Evolutionary conservation across 257 asterid genomes (phyloP).

Genomic region (Misopates orontium): DNA sequence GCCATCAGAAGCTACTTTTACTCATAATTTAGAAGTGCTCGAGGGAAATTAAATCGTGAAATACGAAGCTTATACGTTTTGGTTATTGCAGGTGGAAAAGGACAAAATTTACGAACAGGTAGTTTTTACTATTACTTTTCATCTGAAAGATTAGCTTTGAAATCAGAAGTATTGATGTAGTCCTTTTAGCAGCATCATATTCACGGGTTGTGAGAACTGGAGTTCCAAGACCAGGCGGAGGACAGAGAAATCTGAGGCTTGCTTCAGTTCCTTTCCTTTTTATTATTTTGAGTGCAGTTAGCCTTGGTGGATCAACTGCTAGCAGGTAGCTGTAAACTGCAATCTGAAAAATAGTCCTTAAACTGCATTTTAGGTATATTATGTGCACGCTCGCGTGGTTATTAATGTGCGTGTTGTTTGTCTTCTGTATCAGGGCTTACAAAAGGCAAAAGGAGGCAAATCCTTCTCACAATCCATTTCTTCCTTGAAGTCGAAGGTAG

Average conservation of each 20-base stretch:
- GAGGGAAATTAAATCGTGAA: not conserved
- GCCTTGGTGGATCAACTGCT: conserved; percentile 67
- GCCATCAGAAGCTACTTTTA: not conserved
- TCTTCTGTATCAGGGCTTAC: conserved; percentile 52
- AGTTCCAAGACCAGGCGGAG: conserved; percentile 46
- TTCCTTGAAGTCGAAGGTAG: conserved; percentile 43
- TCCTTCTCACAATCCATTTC: conserved; percentile 75
- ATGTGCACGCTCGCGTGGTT: not conserved
- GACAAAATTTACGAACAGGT: conserved; percentile 29
- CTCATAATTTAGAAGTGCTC: not conserved
- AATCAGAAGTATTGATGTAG: not conserved
- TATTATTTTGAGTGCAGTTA: conserved; percentile 47
- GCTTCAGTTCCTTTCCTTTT: conserved; percentile 58
- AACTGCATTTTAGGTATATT: not conserved
- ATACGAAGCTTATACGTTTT: not conserved
- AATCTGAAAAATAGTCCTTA: not conserved
- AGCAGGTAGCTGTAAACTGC: conserved; percentile 42
- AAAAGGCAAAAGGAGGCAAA: conserved; percentile 48
- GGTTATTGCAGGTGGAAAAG: conserved; percentile 38
- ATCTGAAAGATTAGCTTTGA: not conserved
- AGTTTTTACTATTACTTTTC: not conserved
- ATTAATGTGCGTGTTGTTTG: not conserved
- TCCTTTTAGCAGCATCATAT: conserved; percentile 32
- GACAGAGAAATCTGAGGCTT: conserved; percentile 33
- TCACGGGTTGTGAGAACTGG: conserved; percentile 53